A percentile compares a stretch with the other conserved stretches of the same genome.
These are phyloP conservation scores for Saksenaea oblongispora DNA, from an alignment of 371 early-diverging fungal genomes.

Conservation along the genomic window DNA sequence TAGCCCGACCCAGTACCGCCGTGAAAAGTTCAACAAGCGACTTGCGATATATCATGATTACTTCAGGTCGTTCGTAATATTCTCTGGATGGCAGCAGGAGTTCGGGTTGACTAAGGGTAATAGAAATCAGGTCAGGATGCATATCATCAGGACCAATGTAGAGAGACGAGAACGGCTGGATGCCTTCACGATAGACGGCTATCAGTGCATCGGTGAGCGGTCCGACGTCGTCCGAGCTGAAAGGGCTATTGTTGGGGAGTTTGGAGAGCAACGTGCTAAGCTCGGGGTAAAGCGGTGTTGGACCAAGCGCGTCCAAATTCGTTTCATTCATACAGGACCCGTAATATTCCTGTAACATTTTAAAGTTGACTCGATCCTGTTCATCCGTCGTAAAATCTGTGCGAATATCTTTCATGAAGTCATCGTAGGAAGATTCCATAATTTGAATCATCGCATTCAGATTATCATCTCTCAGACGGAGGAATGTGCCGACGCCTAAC, in stretches of 20 bases:
- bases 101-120: slow-evolving; percentile 42
- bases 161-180: slow-evolving; percentile 29
- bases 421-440: slow-evolving; percentile 26
- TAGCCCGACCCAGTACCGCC: slow-evolving; percentile 14
- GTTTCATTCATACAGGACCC: slow-evolving; percentile 52
- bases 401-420: slow-evolving; percentile 2
- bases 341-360: slow-evolving; percentile 46
- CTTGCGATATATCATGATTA: slow-evolving; percentile 31
- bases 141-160: slow-evolving; percentile 47
- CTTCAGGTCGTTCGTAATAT: slow-evolving; percentile 48
- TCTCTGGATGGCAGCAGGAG: slow-evolving; percentile 59
- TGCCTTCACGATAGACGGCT: slow-evolving; percentile 3
- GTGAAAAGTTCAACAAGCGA: slow-evolving; percentile 28
- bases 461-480: slow-evolving; percentile 37
- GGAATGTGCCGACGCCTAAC: slow-evolving; percentile 32
- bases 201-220: slow-evolving; percentile 9
- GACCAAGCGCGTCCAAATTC: slow-evolving; percentile 41
- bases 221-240: background rate
- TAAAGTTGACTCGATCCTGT: slow-evolving; percentile 34
- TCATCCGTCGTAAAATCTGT: slow-evolving; percentile 15
- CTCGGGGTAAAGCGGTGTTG: slow-evolving; percentile 44
- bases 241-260: background rate
- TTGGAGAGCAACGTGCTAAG: slow-evolving; percentile 22
- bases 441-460: slow-evolving; percentile 23
- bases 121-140: slow-evolving; percentile 36